Evolutionary conservation across 2,329 filamentous ascomycete species (phyloP).

Genomic region (Microcyclospora tardicrescens): DNA sequence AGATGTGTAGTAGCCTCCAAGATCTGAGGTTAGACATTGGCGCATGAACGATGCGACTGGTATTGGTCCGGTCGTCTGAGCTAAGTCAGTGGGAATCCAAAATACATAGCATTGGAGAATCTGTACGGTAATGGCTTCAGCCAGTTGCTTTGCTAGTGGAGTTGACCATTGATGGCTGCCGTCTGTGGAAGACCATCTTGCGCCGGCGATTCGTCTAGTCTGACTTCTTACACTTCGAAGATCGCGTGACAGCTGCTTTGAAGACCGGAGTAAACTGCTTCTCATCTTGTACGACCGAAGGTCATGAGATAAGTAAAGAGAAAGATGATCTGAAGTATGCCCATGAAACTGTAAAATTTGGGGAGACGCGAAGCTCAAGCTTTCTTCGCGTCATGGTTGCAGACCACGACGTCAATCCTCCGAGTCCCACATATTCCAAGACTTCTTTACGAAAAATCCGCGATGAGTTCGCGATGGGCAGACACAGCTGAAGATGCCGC

Average conservation of each 20-base stretch:
- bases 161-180: conserved; percentile 64
- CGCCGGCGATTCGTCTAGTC: conserved; percentile 14
- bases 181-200: conserved; percentile 30
- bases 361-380: conserved; percentile 1
- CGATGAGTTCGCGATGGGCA: conserved; percentile 64
- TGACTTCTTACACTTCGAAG: conserved; percentile 3
- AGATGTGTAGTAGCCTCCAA: conserved; percentile 87
- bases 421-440: background rate
- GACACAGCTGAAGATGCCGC: conserved; percentile 70
- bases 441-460: background rate
- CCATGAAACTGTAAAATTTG: background rate
- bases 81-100: background rate
- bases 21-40: conserved; percentile 85
- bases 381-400: conserved; percentile 1
- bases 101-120: background rate
- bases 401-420: no score
- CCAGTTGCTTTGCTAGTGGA: conserved; percentile 74
- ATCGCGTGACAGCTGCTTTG: conserved; percentile 13
- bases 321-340: no score
- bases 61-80: conserved; percentile 71
- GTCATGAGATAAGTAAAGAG: background rate
- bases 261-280: conserved; percentile 14
- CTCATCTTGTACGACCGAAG: conserved; percentile 13
- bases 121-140: conserved; percentile 69
- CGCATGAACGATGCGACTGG: conserved; percentile 94